A percentile compares a stretch with the other conserved stretches of the same genome.
These are phyloP conservation scores for Brassica napus DNA, from an alignment of 345 rosid genomes.

Conservation along the genomic window Da-Ae NC_063434.1:4387501-4388000, in stretches of 20 bases:
- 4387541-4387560: neutral
- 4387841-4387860: conserved; percentile 31
- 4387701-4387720: conserved; percentile 36
- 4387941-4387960: neutral
- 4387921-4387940: neutral
- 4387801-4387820: neutral
- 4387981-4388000: neutral
- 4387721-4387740: conserved; percentile 40
- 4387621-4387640: neutral
- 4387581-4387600: neutral
- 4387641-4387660: conserved; percentile 48
- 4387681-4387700: conserved; percentile 43
- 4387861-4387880: conserved; percentile 23
- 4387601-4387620: neutral
- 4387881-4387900: conserved; percentile 29
- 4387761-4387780: conserved; percentile 2
- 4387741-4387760: conserved; percentile 45
- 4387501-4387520: neutral
- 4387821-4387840: conserved; percentile 18
- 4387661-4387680: conserved; percentile 34
- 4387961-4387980: neutral
- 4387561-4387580: neutral
- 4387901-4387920: conserved; percentile 16
- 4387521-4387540: neutral
- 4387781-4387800: neutral